Base-by-base conservation (phyloP, 2,329 filamentous ascomycete species). In the Ceratocystis lukuohia region DNA sequence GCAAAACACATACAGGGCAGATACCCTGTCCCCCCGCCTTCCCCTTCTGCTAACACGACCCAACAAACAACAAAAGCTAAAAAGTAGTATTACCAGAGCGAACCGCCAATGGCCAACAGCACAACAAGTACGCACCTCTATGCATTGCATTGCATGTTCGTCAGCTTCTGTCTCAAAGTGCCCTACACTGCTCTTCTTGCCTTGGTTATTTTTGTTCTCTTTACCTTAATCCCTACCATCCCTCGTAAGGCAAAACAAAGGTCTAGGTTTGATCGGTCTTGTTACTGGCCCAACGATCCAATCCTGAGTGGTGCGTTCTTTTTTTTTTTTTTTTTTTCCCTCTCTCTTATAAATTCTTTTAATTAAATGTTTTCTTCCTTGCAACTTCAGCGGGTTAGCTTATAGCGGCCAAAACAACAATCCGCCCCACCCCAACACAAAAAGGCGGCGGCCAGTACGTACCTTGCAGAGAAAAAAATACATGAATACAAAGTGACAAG, bases 351-450 rank as follows among this genome's bases (percentile, higher is more conserved):
- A 41, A 41, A 50, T 50, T 50, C 4, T 12, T 50, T 50, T 25
- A 41, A 41, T 41, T 41, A 15, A 41, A 2, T 4, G 12, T 15
- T 41, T 41, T 41, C 3, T 41, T 15, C 37, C 37, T 5, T 12
- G 3, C 15, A 3, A 15, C 37, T 41, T 41, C 37, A 41, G 37
- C 37, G 48, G 48, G 48, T 22, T 20, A 41, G 48, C n/a, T 50
- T 62, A 44, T 20, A 62, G 59, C 33, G 15, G 15, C 59, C 37
- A 62, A 62, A 57, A 65, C 30, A 65, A 45, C 30, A 44, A 65
- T 33, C 15, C 30, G 25, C 48, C 46, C 46, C 7, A 37, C 64
- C 64, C 63, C 64, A 65, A 57, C 64, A 57, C 50, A 65, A 65
- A 65, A 57, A 25, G 22, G 46, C 48, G 8, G 22, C 17, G 20